These are phyloP conservation scores for Paecilomyces sp. DNA, from an alignment of 2,329 filamentous ascomycete genomes.

Conservation along the genomic window DNA sequence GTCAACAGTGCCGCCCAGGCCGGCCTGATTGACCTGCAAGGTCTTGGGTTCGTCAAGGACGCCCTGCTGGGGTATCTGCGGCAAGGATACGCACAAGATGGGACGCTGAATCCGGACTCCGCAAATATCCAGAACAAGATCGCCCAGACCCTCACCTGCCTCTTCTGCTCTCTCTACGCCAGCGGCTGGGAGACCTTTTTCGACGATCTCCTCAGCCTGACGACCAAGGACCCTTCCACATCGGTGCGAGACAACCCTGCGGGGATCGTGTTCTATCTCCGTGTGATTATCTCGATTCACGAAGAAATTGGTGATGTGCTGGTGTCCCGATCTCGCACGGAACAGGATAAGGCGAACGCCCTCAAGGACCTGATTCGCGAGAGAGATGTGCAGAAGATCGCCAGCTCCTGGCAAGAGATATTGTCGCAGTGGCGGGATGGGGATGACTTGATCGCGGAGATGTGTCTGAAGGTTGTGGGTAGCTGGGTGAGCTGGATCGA, in stretches of 20 bases:
- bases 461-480: constrained; percentile 84
- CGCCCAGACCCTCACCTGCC: constrained; percentile 87
- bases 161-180: constrained; percentile 82
- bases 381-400: constrained; percentile 82
- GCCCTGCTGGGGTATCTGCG: constrained; percentile 74
- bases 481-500: constrained; percentile 99
- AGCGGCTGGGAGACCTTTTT: constrained; percentile 85
- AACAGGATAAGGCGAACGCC: constrained; percentile 78
- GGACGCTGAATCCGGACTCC: constrained; percentile 56
- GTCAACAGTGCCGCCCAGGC: constrained; percentile 86
- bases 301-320: constrained; percentile 96
- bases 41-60: constrained; percentile 69
- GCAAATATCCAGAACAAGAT: constrained; percentile 88
- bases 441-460: constrained; percentile 69
- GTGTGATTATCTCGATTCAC: constrained; percentile 81
- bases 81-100: constrained; percentile 59
- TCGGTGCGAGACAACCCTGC: constrained; percentile 59
- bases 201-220: constrained; percentile 77
- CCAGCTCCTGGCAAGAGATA: constrained; percentile 85
- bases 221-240: constrained; percentile 52
- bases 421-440: constrained; percentile 67
- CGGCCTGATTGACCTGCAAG: constrained; percentile 65
- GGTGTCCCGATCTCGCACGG: constrained; percentile 66
- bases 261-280: constrained; percentile 80
- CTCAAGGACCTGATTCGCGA: constrained; percentile 85